These are phyloP conservation scores for Blastobotrys attinorum DNA, from an alignment of 805 yeast genomes.

Conservation along the genomic window DNA sequence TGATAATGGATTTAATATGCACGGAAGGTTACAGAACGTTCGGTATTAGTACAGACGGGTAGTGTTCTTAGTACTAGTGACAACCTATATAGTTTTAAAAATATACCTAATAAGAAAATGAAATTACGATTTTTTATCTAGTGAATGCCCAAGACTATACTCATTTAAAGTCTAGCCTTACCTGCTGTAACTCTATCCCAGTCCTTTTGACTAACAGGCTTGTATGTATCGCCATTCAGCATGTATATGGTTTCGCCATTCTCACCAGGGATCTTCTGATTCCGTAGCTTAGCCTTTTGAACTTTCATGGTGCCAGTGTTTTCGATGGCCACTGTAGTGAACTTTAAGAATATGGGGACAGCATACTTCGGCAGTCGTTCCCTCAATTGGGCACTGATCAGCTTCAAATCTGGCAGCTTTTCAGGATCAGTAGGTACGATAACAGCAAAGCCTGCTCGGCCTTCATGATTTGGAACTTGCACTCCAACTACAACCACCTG, in stretches of 20 bases:
- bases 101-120: no score
- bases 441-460: slow-evolving; percentile 88
- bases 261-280: slow-evolving; percentile 29
- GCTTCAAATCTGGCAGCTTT: slow-evolving; percentile 31
- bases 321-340: slow-evolving; percentile 46
- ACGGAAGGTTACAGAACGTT: no score
- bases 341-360: slow-evolving; percentile 71
- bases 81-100: no score
- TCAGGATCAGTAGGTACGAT: slow-evolving; percentile 40
- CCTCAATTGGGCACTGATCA: slow-evolving; percentile 31
- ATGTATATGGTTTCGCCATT: slow-evolving; percentile 61
- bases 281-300: slow-evolving; percentile 52
- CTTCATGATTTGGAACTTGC: slow-evolving; percentile 79
- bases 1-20: no score
- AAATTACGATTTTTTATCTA: no score
- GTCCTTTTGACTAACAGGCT: slow-evolving; percentile 43
- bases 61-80: no score
- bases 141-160: no score
- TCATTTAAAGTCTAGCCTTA: no score
- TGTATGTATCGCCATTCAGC: slow-evolving; percentile 52
- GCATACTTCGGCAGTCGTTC: slow-evolving; percentile 72
- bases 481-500: slow-evolving; percentile 83
- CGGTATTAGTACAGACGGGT: no score
- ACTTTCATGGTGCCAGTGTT: slow-evolving; percentile 79
- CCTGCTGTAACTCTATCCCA: slow-evolving; percentile 40